Base-by-base conservation (phyloP, 83 land plant species). In the Larix sibirica region DNA sequence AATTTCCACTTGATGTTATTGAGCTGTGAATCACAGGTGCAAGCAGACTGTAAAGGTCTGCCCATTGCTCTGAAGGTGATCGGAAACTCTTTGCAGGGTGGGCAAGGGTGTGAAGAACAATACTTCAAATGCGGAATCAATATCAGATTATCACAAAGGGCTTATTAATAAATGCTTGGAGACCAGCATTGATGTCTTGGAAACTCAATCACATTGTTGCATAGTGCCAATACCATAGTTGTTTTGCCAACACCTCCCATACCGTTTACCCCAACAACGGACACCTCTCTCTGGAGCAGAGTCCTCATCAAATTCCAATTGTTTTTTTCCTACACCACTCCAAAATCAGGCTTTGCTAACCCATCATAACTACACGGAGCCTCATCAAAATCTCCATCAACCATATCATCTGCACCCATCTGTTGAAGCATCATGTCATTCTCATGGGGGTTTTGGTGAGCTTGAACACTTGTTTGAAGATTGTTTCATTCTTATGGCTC, bases 221-320 rank as follows among this genome's bases (percentile, higher is more conserved):
- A 69, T 13, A 69, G n/a, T 17, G 74, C 74, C 44, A 69, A 17
- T 28, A 7, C 40, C 56, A 71, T 10, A 71, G 76, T 40, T n/a
- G 76, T 71, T 42, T 71, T 71, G 24, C 76, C 54, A 18, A 21
- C 42, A 38, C 76, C 76, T 42, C 76, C 76, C 76, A 71, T 71
- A 7, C 76, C 36, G 0, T 71, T 50, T 50, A 71, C 24, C 8
- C 76, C 54, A 6, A 71, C 76, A 0, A 71, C 23, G 36, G 54
- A 71, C 26, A 71, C 54, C 3, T 71, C 76, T 47, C 18, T 20
- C 54, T n/a, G 24, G 14, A 71, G 9, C 20, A 71, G 54, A 20
- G 42, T 20, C 23, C 42, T 23, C 54, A 40, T 71, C 24, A 42
- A 6, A 42, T 42, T 71, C 76, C 76, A 38, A 16, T 40, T 42